phyloP scores from a whole-genome alignment of 805 yeast genomes.

The Candida verbasci region DNA sequence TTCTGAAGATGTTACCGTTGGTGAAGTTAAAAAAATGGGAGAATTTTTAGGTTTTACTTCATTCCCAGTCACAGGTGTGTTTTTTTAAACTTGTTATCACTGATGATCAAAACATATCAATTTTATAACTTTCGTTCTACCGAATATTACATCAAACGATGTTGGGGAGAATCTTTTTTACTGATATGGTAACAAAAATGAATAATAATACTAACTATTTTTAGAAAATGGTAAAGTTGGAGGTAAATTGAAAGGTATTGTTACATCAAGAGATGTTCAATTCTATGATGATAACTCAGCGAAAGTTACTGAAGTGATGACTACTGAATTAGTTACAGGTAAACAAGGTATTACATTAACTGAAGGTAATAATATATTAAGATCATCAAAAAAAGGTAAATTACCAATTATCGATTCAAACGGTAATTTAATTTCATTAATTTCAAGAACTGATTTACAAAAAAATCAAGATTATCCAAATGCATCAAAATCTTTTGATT shows the following conservation, averaged over 20 bases:
- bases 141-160: slow-evolving; percentile 92
- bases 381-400: slow-evolving; percentile 95
- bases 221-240: slow-evolving; percentile 81
- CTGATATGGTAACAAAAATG: slow-evolving; percentile 5
- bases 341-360: slow-evolving; percentile 72
- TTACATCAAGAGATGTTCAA: slow-evolving; percentile 96
- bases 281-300: slow-evolving; percentile 73
- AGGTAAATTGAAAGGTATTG: slow-evolving; percentile 89
- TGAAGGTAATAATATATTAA: slow-evolving; percentile 87
- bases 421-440: slow-evolving; percentile 77
- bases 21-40: slow-evolving; percentile 71
- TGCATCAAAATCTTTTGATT: slow-evolving; percentile 88
- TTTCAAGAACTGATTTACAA: slow-evolving; percentile 95
- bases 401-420: slow-evolving; percentile 82
- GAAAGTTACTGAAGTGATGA: slow-evolving; percentile 77
- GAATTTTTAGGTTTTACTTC: slow-evolving; percentile 84
- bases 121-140: slow-evolving; percentile 99
- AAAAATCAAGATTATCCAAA: slow-evolving; percentile 91
- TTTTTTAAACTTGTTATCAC: slow-evolving; percentile 7
- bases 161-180: slow-evolving; percentile 66
- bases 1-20: slow-evolving; percentile 70
- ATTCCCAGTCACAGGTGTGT: slow-evolving; percentile 99
- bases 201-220: slow-evolving; percentile 24
- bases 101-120: slow-evolving; percentile 54
- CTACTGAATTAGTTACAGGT: slow-evolving; percentile 82